Percentiles rank a stretch among this genome's conserved stretches.
These are phyloP conservation scores for Salvia sclarea DNA, from an alignment of 305 asterid genomes.

Conservation along the genomic window DNA sequence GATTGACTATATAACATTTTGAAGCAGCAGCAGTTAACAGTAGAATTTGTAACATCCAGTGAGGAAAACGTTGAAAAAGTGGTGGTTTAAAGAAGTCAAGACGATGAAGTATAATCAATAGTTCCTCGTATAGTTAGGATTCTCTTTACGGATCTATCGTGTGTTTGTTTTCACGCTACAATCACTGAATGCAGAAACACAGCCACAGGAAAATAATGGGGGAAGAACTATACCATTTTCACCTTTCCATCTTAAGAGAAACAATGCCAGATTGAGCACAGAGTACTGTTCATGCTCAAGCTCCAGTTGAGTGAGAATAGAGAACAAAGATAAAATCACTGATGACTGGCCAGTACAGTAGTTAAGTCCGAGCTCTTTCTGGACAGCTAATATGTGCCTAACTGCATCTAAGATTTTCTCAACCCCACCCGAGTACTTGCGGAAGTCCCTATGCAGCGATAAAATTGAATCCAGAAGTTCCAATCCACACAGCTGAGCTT, in stretches of 20 bases:
- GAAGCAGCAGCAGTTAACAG: slow-evolving; percentile 16
- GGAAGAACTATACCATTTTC: slow-evolving; percentile 58
- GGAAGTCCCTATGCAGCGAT: slow-evolving; percentile 53
- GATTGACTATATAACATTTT: slow-evolving; percentile 17
- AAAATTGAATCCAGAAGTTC: slow-evolving; percentile 66
- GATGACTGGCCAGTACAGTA: slow-evolving; percentile 57
- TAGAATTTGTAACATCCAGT: slow-evolving; percentile 22
- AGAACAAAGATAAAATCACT: slow-evolving; percentile 57
- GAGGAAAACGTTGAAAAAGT: slow-evolving; percentile 6
- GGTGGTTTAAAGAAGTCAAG: slow-evolving; percentile 5
- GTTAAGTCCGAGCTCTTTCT: slow-evolving; percentile 82
- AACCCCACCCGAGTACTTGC: slow-evolving; percentile 52
- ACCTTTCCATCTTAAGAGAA: slow-evolving; percentile 80
- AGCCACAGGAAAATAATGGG: slow-evolving; percentile 12
- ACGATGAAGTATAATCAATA: background rate
- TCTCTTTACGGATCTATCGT: background rate
- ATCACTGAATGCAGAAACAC: slow-evolving; percentile 23
- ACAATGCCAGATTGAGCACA: slow-evolving; percentile 53
- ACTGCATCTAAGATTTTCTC: slow-evolving; percentile 69
- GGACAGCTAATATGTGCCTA: slow-evolving; percentile 63
- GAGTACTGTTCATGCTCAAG: slow-evolving; percentile 89
- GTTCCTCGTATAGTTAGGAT: background rate
- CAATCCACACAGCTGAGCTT: slow-evolving; percentile 76
- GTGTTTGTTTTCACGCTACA: background rate
- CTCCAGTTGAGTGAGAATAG: slow-evolving; percentile 66